A percentile compares a stretch with the other conserved stretches of the same genome.
phyloP scores from a whole-genome alignment of 352 stramenopile species.

The Phytopythium cucurbitacearum region DNA sequence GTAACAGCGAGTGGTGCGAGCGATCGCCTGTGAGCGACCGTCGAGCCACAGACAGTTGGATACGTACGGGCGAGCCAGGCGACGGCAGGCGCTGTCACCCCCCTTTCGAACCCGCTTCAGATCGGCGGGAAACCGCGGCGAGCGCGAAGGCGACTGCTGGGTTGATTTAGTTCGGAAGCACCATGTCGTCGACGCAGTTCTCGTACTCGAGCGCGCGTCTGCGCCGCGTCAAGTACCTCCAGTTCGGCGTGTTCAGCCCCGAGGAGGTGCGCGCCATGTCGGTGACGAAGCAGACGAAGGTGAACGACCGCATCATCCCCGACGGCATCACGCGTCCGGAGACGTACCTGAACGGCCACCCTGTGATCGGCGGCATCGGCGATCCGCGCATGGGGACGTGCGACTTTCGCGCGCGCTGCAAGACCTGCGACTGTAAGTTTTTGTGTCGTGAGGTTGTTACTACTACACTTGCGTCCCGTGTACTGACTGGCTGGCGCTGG shows the following conservation, averaged over 20 bases:
- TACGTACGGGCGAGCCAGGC: neutral
- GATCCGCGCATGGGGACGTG: constrained; percentile 97
- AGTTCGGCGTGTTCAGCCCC: constrained; percentile 98
- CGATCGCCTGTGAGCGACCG: no score
- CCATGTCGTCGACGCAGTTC: constrained; percentile 90
- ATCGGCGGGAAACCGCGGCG: no score
- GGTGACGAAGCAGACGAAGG: constrained; percentile 96
- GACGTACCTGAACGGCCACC: constrained; percentile 91
- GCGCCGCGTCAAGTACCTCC: constrained; percentile 95
- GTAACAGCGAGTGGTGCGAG: no score
- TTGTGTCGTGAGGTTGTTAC: neutral
- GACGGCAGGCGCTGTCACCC: neutral
- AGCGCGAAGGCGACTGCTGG: no score
- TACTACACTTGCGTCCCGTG: constrained; percentile 5
- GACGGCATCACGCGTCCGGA: constrained; percentile 92
- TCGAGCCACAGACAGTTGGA: no score
- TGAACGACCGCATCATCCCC: constrained; percentile 95
- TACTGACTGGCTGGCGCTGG: constrained; percentile 8
- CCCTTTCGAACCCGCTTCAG: no score
- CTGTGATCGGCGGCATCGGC: constrained; percentile 97
- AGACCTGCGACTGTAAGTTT: constrained; percentile 88
- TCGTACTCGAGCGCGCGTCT: constrained; percentile 94
- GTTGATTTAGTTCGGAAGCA: neutral
- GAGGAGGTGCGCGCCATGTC: constrained; percentile 97
- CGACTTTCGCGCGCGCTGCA: constrained; percentile 85